Base-by-base conservation (phyloP, 2,329 filamentous ascomycete species). In the Rutstroemia sp. region DNA sequence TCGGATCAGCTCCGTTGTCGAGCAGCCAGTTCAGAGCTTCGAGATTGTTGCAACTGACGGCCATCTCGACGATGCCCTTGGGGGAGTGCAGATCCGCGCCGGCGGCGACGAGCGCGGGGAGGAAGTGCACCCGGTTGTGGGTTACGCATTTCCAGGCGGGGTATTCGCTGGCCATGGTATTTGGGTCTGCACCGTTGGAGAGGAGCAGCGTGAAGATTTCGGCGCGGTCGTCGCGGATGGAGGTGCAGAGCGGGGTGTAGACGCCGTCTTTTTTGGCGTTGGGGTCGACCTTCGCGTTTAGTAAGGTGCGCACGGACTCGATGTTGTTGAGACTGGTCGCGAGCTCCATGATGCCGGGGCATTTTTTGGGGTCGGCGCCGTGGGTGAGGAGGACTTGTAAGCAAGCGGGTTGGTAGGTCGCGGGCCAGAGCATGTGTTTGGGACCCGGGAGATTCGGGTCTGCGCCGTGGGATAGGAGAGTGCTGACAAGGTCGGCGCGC, bases 101-200 rank as follows among this genome's bases (percentile, higher is more conserved):
- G 0, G 83, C 83, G 6, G 78, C 76, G 0, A 85, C 72, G 0
- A 88, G 74, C 5, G 77, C 72, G 0, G 82, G 79, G 0, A 88
- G 74, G 65, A 81, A 80, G 18, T 86, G 80, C 0, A 79, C 71
- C 23, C 83, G 77, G 66, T 82, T 77, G 66, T 87, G 84, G 0
- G 83, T 86, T 23, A 88, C 77, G 59, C 83, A 87, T 67, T 87
- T 87, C 75, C 83, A 87, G 4, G 78, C 74, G 0, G 85, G 85
- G 63, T 84, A 86, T 65, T 87, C 84, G 47, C 79, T 77, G 0
- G 83, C 82, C 6, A 77, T 77, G 19, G 76, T 66, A 58, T 81
- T 79, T 16, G 79, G 75, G 60, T 80, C 72, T 6, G 78, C 79
- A 7, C 74, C 75, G 34, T 77, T 73, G 45, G 71, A 71, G 16